A percentile compares a stretch with the other conserved stretches of the same genome.
phyloP scores from a whole-genome alignment of 176 grass and related monocot genomes.

The Dactylis glomerata region DNA sequence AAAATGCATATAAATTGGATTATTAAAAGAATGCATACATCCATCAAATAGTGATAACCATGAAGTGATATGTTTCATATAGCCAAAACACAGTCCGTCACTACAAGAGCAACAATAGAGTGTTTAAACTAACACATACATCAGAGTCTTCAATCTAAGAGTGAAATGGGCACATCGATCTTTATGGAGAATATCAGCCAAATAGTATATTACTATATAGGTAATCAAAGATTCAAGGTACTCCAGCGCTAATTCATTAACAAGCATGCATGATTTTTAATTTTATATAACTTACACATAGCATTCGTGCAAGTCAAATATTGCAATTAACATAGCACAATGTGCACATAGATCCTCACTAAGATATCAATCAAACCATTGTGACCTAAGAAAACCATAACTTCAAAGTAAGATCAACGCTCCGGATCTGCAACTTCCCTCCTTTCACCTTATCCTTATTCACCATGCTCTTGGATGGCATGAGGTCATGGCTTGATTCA shows the following conservation, averaged over 20 bases:
- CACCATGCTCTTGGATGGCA: neutral
- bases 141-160: no score
- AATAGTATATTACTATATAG: neutral
- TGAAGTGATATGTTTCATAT: neutral
- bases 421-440: neutral
- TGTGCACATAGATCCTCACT: neutral
- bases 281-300: no score
- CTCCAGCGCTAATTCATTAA: no score
- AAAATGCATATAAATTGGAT: neutral
- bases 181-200: no score
- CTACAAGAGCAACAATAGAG: neutral
- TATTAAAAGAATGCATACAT: neutral
- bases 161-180: no score
- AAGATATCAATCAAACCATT: neutral
- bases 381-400: neutral
- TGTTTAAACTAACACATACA: neutral
- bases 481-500: neutral
- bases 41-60: neutral
- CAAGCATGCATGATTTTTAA: no score
- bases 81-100: neutral
- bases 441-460: neutral
- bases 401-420: slow-evolving; percentile 26
- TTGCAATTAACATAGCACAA: no score
- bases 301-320: no score
- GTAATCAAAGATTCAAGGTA: slow-evolving; percentile 24